A percentile compares a stretch with the other conserved stretches of the same genome.
Evolutionary conservation across 306 rosid genomes (phyloP).

Genomic region (Chamaecrista fasciculata): DNA sequence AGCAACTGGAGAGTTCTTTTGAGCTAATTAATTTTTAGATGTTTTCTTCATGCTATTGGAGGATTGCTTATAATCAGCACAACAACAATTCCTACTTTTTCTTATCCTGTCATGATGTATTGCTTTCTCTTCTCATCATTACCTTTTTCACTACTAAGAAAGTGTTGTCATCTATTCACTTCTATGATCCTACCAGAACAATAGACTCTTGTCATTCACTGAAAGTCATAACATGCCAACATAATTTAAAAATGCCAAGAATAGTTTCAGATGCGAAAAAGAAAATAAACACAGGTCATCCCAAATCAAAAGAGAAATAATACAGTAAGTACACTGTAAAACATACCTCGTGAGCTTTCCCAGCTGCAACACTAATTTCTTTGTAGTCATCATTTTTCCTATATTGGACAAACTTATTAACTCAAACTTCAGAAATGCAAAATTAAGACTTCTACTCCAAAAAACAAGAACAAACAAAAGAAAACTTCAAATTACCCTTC

Average conservation of each 20-base stretch:
- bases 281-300: background rate
- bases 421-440: background rate
- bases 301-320: constrained; percentile 19
- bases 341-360: constrained; percentile 82
- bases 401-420: constrained; percentile 26
- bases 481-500: constrained; percentile 50
- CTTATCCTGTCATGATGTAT: background rate
- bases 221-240: background rate
- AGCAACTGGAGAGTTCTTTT: background rate
- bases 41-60: background rate
- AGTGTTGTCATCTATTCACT: background rate
- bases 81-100: too few relatives aligned
- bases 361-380: constrained; percentile 80
- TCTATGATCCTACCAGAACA: background rate
- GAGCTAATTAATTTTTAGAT: too few relatives aligned
- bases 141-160: background rate
- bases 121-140: background rate
- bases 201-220: background rate
- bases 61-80: too few relatives aligned
- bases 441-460: background rate
- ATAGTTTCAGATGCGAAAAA: background rate
- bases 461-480: background rate
- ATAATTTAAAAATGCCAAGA: background rate
- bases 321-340: constrained; percentile 17
- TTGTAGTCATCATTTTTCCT: constrained; percentile 74